Evolutionary conservation across 2,329 filamentous ascomycete genomes (phyloP), one percentile per base, ranked within the genome.

Genomic region (Fusarium paranaense): DNA sequence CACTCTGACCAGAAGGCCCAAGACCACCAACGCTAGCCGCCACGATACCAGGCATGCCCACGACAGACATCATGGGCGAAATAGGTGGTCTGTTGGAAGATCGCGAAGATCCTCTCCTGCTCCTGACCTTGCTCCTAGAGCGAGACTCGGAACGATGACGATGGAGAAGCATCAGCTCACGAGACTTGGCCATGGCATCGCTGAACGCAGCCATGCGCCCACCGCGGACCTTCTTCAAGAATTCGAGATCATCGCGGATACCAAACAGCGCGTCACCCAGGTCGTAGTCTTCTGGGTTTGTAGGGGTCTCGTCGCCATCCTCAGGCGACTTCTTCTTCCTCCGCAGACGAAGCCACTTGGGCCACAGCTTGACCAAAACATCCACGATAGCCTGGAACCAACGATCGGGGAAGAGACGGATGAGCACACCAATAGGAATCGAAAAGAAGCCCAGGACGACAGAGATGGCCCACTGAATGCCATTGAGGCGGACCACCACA

Each of bases 381-480:
- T 68, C 62, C 27, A 75, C 73, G 3, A 75, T 30, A 2, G 64
- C 64, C 25, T 67, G 64, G 70, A 82, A 76, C 82, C 82, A 84
- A 22, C 86, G 86, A 74, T 97, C 94, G 0, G 95, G 95, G 66
- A 96, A 88, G 18, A 92, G 85, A 62, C 95, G 91, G 62, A 97
- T 91, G 13, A 92, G 81, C 93, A 84, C 76, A 94, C 93, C 27
- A 91, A 94, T 6, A 0, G 94, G 93, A 4, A 98, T 85, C 5
- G 94, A 96, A 4, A 95, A 86, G 66, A 92, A 86, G 14, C 94
- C 94, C 40, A 95, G 88, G 16, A 94, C 87, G 62, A 98, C 88
- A 3, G 94, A 97, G 65, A 95, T 90, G 18, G 87, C 94, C 95
- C 95, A 97, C 78, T 97, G 93, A 30, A 88, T 84, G 52, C 90